Base-by-base conservation (phyloP, 2,329 filamentous ascomycete genomes). In the Pezizomycotina sp. region DNA sequence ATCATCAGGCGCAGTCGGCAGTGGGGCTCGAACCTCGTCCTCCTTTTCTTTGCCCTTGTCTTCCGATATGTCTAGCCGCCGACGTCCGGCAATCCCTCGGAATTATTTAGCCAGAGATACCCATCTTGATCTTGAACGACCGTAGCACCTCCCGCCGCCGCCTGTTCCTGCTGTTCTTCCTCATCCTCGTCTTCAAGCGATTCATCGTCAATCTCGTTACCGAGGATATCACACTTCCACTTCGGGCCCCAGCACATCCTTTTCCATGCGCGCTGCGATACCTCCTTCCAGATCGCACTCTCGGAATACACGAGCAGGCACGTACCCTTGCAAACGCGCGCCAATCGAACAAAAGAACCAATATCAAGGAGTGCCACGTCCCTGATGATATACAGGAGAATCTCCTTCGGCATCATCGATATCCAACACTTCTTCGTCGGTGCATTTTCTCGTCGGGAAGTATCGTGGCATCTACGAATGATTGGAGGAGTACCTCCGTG, bases 231-330 rank as follows among this genome's bases (percentile, higher is more conserved):
- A 61, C 75, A 95, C 42, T 71, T 62, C 58, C 89, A 86, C 54
- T 80, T 74, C 80, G 95, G 92, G 21, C 67, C 71, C 4, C 61
- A 65, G 55, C 93, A 91, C 20, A 44, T 45, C 9, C 29, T 18
- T 23, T 34, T 30, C 84, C 89, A 53, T 80, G 76, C 53, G 0
- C 74, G 76, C 1, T 79, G 58, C 28, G 77, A 79, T 4, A 92
- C 59, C 12, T 71, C 68, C 41, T 75, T 80, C 84, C 89, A 98
- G 50, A 92, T 77, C 27, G 69, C 68, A 50, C 92, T 77, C 55
- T 95, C 84, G 4, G 77, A 79, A 19, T 72, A 65, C 31, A 92
- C 75, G 13, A 95, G 69, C 54, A 78, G 93, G 14, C 86, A 83
- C 27, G 95, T 62, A 9, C 77, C 71, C 55, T 82, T 91, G 62